phyloP scores from a whole-genome alignment of 2,329 filamentous ascomycete genomes.

The Penicillium nordicum region DNA sequence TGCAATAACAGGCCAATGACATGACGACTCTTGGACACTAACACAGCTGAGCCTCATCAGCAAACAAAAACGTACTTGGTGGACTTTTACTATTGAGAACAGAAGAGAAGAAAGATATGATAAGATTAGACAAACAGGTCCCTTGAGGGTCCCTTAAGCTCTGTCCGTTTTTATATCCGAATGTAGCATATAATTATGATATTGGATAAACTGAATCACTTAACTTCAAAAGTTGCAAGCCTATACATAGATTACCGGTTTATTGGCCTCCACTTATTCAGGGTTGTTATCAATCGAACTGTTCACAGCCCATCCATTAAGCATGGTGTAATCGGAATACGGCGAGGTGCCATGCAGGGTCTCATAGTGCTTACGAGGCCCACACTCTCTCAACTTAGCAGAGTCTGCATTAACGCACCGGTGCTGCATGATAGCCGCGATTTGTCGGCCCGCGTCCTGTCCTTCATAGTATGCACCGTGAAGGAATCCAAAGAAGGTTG shows the following conservation, averaged over 20 bases:
- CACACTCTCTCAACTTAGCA: slow-evolving; percentile 18
- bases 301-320: slow-evolving; percentile 31
- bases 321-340: slow-evolving; percentile 24
- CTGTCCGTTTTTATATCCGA: neutral
- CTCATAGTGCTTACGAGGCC: slow-evolving; percentile 26
- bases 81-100: neutral
- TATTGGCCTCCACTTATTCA: slow-evolving; percentile 5
- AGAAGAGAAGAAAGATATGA: neutral
- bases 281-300: slow-evolving; percentile 27
- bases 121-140: neutral
- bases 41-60: neutral
- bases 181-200: neutral
- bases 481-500: slow-evolving; percentile 63
- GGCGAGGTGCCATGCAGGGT: slow-evolving; percentile 31
- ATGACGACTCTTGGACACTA: neutral
- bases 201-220: neutral
- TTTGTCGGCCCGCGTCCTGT: slow-evolving; percentile 44
- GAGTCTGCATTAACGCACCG: slow-evolving; percentile 19
- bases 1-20: no score
- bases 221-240: neutral
- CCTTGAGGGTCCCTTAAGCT: neutral
- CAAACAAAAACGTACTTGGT: neutral
- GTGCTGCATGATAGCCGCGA: slow-evolving; percentile 26
- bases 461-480: slow-evolving; percentile 62
- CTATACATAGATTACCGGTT: neutral